Evolutionary conservation across 306 rosid genomes (phyloP).

Genomic region (Citrullus amarus): DNA sequence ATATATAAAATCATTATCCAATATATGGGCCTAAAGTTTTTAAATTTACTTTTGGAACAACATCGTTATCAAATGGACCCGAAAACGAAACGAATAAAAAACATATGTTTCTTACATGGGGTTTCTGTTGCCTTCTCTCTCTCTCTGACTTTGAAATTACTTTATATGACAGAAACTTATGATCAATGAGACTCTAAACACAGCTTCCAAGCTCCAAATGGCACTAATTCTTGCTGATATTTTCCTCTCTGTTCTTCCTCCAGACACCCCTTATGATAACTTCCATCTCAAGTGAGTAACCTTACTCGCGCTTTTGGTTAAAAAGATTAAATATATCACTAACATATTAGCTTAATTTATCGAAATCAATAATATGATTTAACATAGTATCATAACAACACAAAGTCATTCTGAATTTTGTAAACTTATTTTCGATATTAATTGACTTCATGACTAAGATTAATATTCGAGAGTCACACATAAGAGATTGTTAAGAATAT

Average conservation of each 20-base stretch:
- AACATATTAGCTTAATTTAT: background rate
- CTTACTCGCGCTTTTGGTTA: background rate
- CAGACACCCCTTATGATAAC: slow-evolving; percentile 33
- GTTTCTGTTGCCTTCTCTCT: background rate
- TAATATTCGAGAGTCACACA: background rate
- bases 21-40: background rate
- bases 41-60: background rate
- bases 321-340: background rate
- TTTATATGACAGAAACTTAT: slow-evolving; percentile 39
- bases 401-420: background rate
- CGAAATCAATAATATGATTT: background rate
- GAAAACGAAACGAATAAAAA: background rate
- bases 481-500: too few relatives aligned
- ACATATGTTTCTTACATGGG: background rate
- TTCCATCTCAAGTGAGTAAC: slow-evolving; percentile 52
- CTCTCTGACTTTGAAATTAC: background rate
- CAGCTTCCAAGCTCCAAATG: slow-evolving; percentile 59
- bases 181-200: slow-evolving; percentile 46
- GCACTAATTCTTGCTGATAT: slow-evolving; percentile 56
- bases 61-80: background rate
- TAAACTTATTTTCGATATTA: background rate
- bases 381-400: background rate
- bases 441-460: too few relatives aligned
- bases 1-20: too few relatives aligned
- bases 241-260: slow-evolving; percentile 43